Base-by-base conservation (phyloP, 2,329 filamentous ascomycete genomes). In the Elsinoe batatas region DNA sequence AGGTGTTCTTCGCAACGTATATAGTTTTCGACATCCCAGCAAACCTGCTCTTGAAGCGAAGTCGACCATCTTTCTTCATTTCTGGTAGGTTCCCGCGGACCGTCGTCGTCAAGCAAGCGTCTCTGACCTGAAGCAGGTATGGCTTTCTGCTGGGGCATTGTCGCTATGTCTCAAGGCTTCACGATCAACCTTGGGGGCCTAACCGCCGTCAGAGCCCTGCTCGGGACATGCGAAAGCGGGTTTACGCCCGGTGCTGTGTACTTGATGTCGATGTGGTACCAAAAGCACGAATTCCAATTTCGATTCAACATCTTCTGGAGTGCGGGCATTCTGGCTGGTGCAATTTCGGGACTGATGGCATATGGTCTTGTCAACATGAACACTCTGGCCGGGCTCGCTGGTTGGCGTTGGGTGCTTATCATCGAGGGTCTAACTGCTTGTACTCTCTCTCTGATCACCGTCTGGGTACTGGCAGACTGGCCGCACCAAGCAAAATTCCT, bases 401-500 rank as follows among this genome's bases (percentile, higher is more conserved):
- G 64, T 5, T 68, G 66, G 66, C 59, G 65, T 36, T 68, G 67
- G 66, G 63, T 65, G 13, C 63, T 65, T 51, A 65, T 63, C 17
- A 65, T 67, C 47, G 65, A 67, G 56, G 63, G 63, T 26, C 53
- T 65, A 22, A 59, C 64, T 33, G 68, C 68, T 8, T 54, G 64
- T 36, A 56, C 62, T 20, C 46, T 65, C 11, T 61, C 59, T 42
- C n/a, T 64, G 6, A 40, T 56, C 13, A 49, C 60, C 13, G 61
- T 61, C 15, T 66, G 57, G 43, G 59, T 73, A 58, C 67, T 76
- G 40, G 67, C 67, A 32, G 70, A 74, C 57, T 74, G 72, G 68
- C 74, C 74, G 0, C 69, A 73, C 47, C 71, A 64, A 1, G 70
- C 74, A 1, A 68, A 64, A 3, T 79, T 77, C 59, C 67, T 79